Base-by-base conservation (phyloP, 2,329 filamentous ascomycete genomes). In the Shiraia bambusicola region DNA sequence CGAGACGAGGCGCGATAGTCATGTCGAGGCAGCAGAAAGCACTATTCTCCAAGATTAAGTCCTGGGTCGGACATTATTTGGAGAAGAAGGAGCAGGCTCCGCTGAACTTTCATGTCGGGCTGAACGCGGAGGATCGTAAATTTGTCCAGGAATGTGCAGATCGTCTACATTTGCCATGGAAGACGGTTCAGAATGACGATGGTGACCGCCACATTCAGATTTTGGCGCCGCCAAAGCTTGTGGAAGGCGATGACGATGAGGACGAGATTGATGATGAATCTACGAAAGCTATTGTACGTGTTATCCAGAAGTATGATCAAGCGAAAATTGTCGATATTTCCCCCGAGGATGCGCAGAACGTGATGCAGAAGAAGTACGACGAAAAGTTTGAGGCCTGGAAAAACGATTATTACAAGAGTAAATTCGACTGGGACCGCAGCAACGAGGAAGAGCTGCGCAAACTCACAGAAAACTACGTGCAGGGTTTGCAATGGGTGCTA, bases 401-500 rank as follows among this genome's bases (percentile, higher is more conserved):
- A 74, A 85, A 94, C 67, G 84, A 87, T 47, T 95, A 98, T 71
- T 98, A 98, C 70, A 76, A 81, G 50, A 81, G 83, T 42, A 98
- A 97, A 67, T 96, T 96, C 55, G 86, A 86, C 38, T 98, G 92
- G 90, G 82, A 84, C 12, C 76, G 87, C 9, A 85, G 89, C 34
- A 86, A 88, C 57, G 85, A 92, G 52, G 82, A 82, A 28, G 89
- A 95, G 67, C 77, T 97, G 63, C 84, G 77, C 39, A 84, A 86
- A 51, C 76, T 98, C 47, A 86, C 88, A 17, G 90, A 97, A 70
- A 98, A 97, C 70, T 98, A 98, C 60, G 90, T 98, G 6, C 88
- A 98, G 71, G 93, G 93, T 47, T 74, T 98, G 47, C 93, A 98
- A 67, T 98, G 93, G 94, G 93, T 98, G 30, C 76, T 98, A 35